Evolutionary conservation across 2,329 filamentous ascomycete species (phyloP), one percentile per base, ranked within the genome.

Genomic region (Alternaria arborescens): DNA sequence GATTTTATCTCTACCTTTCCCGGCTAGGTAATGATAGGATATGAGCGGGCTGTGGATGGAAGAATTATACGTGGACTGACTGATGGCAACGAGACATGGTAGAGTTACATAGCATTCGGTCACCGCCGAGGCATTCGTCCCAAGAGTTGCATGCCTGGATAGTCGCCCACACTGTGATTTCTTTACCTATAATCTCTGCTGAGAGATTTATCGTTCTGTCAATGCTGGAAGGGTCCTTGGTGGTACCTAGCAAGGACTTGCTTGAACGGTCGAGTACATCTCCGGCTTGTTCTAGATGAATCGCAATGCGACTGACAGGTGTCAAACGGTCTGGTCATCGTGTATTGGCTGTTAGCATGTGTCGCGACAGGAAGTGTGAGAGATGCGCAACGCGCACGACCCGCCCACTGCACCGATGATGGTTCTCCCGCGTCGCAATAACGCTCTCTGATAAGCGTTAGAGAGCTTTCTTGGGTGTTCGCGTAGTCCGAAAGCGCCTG

Each of bases 351-450:
- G 63, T 59, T 48, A 62, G 44, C 24, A 41, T 51, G 62, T 46
- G 26, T 26, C 65, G 74, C 74, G 68, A 76, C 75, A 52, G 32
- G 60, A 65, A 60, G 54, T 60, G 75, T 77, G 50, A 62, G 69
- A 76, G 69, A 72, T 56, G 20, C 64, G 75, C 65, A 68, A 75
- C 74, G 62, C 38, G 71, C 74, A 76, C 72, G 65, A 65, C 24
- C 72, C 71, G 40, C 51, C 20, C 2, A 42, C 52, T 61, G 62
- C 46, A 60, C 65, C 41, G 20, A 57, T 46, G 18, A 52, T 57
- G 41, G 60, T 58, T 58, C 51, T 52, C 48, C 46, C 51, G 58
- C 55, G 65, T 66, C 56, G 62, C 67, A 65, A 69, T 67, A 67
- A 61, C 56, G 58, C 58, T 41, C 42, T 20, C 41, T 42, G 20